These are phyloP conservation scores for Xylaria sp. DNA, from an alignment of 2,329 filamentous ascomycete genomes.

Conservation along the genomic window DNA sequence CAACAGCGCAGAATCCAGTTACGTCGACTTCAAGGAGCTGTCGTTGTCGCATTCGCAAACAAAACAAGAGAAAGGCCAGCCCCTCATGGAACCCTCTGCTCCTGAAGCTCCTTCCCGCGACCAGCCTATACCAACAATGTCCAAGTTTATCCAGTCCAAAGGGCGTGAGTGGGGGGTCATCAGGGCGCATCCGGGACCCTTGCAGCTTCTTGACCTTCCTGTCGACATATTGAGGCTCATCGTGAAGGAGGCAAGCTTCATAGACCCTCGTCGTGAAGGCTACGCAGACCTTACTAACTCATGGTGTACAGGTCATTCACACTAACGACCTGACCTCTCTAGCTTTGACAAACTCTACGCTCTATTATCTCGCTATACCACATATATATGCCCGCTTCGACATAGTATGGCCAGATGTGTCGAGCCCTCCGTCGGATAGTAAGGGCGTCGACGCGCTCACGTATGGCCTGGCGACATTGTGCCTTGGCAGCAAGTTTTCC, in stretches of 20 bases:
- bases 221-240: conserved; percentile 79
- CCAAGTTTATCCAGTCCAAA: conserved; percentile 58
- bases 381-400: conserved; percentile 85
- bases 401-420: conserved; percentile 82
- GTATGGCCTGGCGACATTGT: conserved; percentile 78
- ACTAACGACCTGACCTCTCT: conserved; percentile 81
- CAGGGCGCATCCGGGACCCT: conserved; percentile 57
- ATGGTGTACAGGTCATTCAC: conserved; percentile 65
- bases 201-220: conserved; percentile 73
- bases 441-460: conserved; percentile 81
- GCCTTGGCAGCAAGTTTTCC: conserved; percentile 62
- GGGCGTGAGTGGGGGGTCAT: conserved; percentile 69
- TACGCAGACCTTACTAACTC: conserved; percentile 7
- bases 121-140: conserved; percentile 33
- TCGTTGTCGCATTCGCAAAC: conserved; percentile 22
- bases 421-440: conserved; percentile 63
- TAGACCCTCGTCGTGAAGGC: conserved; percentile 3
- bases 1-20: conserved; percentile 21
- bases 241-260: conserved; percentile 67
- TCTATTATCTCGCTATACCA: conserved; percentile 75
- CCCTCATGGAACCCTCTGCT: conserved; percentile 19
- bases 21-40: conserved; percentile 21
- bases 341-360: conserved; percentile 74
- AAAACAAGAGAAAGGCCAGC: conserved; percentile 22
- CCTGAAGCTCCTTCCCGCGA: conserved; percentile 24